Percentiles rank a stretch among this genome's conserved stretches.
phyloP scores from a whole-genome alignment of 2,329 filamentous ascomycete species.

The Fusarium gaditjirri region DNA sequence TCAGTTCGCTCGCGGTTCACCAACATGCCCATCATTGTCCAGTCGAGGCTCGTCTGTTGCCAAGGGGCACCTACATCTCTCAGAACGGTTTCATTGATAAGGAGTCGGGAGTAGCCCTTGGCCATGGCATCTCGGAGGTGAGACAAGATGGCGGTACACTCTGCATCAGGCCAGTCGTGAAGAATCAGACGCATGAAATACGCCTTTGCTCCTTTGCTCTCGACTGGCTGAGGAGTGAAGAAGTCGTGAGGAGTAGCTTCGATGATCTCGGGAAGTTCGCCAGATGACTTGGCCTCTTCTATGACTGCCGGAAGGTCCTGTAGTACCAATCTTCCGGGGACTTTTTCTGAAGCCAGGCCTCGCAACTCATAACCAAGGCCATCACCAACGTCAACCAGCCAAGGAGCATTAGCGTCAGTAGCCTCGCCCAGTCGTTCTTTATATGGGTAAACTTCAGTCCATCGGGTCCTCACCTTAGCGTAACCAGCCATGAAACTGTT shows the following conservation, averaged over 20 bases:
- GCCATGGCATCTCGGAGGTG: constrained; percentile 31
- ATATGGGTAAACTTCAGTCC: constrained; percentile 43
- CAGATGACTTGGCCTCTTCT: constrained; percentile 2
- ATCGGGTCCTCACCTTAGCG: constrained; percentile 48
- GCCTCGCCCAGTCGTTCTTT: constrained; percentile 10
- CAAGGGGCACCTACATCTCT: constrained; percentile 20
- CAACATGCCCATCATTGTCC: constrained; percentile 37
- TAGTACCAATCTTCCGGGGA: constrained; percentile 2
- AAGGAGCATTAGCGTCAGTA: background rate
- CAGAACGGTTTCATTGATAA: constrained; percentile 33
- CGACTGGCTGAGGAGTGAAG: constrained; percentile 36
- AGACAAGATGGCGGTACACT: constrained; percentile 47
- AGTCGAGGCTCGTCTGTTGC: constrained; percentile 45
- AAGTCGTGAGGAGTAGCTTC: constrained; percentile 38
- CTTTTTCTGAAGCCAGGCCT: background rate
- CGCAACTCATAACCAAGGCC: constrained; percentile 21
- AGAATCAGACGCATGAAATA: constrained; percentile 60
- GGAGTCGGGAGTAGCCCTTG: constrained; percentile 32
- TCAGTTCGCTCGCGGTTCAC: constrained; percentile 40
- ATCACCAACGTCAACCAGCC: constrained; percentile 26
- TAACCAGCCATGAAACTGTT: constrained; percentile 51
- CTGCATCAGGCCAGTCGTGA: constrained; percentile 59
- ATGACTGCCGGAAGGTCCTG: constrained; percentile 25
- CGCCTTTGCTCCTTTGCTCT: constrained; percentile 48
- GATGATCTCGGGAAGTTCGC: background rate